Evolutionary conservation across 1,284 basidiomycete species (phyloP).

Genomic region (Erythrobasidium hasegawianum): DNA sequence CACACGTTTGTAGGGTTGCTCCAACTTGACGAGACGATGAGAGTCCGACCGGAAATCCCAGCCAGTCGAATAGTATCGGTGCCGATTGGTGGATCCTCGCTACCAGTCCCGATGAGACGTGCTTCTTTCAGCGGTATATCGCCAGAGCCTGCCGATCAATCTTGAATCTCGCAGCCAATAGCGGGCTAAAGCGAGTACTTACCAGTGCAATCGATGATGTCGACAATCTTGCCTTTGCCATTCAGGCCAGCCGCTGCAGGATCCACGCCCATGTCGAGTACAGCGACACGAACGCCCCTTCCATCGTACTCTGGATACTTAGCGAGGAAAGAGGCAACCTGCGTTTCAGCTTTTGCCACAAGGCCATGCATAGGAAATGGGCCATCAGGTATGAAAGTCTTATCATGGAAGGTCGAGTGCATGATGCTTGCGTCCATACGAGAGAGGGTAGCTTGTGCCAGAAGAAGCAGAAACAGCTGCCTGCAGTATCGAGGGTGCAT

Average conservation of each 20-base stretch:
- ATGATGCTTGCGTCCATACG: too few relatives aligned
- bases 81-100: neutral
- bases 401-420: too few relatives aligned
- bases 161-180: constrained; percentile 20
- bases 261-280: constrained; percentile 50
- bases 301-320: constrained; percentile 48
- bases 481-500: too few relatives aligned
- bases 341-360: constrained; percentile 49
- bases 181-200: constrained; percentile 19
- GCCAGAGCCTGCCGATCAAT: constrained; percentile 15
- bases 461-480: too few relatives aligned
- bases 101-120: neutral
- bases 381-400: neutral
- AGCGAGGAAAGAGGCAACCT: constrained; percentile 46
- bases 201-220: constrained; percentile 50
- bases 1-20: constrained; percentile 47
- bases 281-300: constrained; percentile 47
- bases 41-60: constrained; percentile 44
- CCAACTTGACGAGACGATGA: constrained; percentile 42
- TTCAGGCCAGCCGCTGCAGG: constrained; percentile 48
- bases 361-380: constrained; percentile 48
- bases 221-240: constrained; percentile 48
- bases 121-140: constrained; percentile 46
- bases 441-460: too few relatives aligned
- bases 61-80: constrained; percentile 7